Percentiles rank a stretch among this genome's conserved stretches.
These are phyloP conservation scores for Gautieria morchelliformis DNA, from an alignment of 768 basidiomycete species.

Conservation along the genomic window DNA sequence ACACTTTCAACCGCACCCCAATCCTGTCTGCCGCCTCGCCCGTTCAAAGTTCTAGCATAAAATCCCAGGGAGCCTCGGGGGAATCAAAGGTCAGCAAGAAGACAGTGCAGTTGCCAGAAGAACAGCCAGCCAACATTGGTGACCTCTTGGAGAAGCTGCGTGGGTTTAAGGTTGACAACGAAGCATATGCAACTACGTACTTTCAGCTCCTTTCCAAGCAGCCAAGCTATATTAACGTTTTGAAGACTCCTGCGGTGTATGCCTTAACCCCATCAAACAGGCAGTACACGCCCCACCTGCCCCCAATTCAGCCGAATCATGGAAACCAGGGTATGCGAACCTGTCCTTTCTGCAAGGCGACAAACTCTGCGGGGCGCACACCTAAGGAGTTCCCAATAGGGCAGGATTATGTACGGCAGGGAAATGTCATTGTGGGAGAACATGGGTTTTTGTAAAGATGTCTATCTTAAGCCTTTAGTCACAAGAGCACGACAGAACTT, in stretches of 20 bases:
- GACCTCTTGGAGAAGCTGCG: neutral
- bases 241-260: neutral
- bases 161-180: neutral
- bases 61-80: neutral
- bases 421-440: neutral
- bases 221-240: neutral
- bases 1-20: neutral
- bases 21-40: neutral
- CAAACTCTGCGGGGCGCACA: neutral
- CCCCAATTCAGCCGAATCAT: too few species aligned
- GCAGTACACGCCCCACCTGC: too few species aligned
- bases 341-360: too few species aligned
- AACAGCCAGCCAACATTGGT: neutral
- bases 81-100: neutral
- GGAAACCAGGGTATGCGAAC: too few species aligned
- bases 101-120: neutral
- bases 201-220: neutral
- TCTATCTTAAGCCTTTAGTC: too few species aligned
- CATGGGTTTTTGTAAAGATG: too few species aligned
- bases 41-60: too few species aligned
- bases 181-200: neutral
- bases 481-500: too few species aligned
- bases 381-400: neutral
- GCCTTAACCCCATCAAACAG: neutral
- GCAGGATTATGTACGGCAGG: neutral